Evolutionary conservation across 805 yeast genomes (phyloP).

Genomic region (Cyberlindnera japonica): DNA sequence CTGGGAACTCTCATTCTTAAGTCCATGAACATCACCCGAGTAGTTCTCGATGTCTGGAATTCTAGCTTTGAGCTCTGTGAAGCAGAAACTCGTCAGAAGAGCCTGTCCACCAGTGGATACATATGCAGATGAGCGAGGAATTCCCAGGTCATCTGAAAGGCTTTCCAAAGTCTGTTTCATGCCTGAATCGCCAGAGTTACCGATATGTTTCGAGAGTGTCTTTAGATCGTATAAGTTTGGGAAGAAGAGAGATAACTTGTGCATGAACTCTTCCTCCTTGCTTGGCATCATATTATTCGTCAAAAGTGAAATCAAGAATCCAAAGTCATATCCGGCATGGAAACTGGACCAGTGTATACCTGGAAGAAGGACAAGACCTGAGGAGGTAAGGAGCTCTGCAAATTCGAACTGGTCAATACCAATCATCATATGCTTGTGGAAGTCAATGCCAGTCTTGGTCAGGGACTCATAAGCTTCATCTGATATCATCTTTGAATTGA

Average conservation of each 20-base stretch:
- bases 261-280: conserved; percentile 71
- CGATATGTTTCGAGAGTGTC: conserved; percentile 34
- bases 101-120: conserved; percentile 62
- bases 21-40: conserved; percentile 52
- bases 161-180: conserved; percentile 51
- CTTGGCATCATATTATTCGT: conserved; percentile 75
- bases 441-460: conserved; percentile 78
- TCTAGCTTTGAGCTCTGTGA: conserved; percentile 45
- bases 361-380: conserved; percentile 74
- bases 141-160: conserved; percentile 66
- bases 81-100: conserved; percentile 59
- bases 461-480: conserved; percentile 79
- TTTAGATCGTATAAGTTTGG: conserved; percentile 85
- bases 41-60: conserved; percentile 35
- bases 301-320: conserved; percentile 75
- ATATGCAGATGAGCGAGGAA: conserved; percentile 54
- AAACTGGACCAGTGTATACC: conserved; percentile 82
- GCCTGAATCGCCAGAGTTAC: conserved; percentile 11
- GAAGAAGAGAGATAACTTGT: conserved; percentile 68
- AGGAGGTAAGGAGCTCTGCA: conserved; percentile 78
- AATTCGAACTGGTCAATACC: conserved; percentile 81
- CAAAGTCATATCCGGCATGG: conserved; percentile 93
- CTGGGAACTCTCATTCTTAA: conserved; percentile 34
- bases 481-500: conserved; percentile 77
- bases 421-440: conserved; percentile 62